Percentiles rank a stretch among this genome's conserved stretches.
Conservation (phyloP, 495 filamentous ascomycete genomes). For the Rostrohypoxylon terebratum region DNA sequence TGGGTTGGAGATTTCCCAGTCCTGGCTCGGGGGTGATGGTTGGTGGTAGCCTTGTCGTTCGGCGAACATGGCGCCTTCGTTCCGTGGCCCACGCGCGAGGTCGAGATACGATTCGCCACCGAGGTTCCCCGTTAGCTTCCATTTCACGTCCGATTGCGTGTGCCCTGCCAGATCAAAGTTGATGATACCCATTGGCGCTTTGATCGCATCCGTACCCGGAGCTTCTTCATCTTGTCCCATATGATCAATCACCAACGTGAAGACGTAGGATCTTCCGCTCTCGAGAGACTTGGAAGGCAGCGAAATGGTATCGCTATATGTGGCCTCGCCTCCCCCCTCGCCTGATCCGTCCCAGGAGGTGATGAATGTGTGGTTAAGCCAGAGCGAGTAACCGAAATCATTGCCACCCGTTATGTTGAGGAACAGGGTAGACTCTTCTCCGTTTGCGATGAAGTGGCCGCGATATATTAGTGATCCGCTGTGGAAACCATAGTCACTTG, state of each 20-base stretch:
- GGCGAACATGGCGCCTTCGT: slow-evolving; percentile 77
- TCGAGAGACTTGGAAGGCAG: slow-evolving; percentile 55
- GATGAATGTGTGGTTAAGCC: slow-evolving; percentile 66
- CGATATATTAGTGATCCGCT: slow-evolving; percentile 75
- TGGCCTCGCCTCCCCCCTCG: slow-evolving; percentile 51
- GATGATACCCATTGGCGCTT: slow-evolving; percentile 75
- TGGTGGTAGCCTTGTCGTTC: slow-evolving; percentile 78
- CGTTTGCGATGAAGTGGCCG: slow-evolving; percentile 74
- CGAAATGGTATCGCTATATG: slow-evolving; percentile 68
- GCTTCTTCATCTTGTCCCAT: slow-evolving; percentile 76
- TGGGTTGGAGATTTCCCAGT: slow-evolving; percentile 61
- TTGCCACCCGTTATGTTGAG: slow-evolving; percentile 71
- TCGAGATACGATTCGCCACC: slow-evolving; percentile 78
- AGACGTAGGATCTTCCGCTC: slow-evolving; percentile 64
- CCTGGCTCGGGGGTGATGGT: slow-evolving; percentile 64
- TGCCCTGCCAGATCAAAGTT: slow-evolving; percentile 63
- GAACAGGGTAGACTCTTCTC: slow-evolving; percentile 67
- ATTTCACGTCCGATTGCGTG: slow-evolving; percentile 59
- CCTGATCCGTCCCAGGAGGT: slow-evolving; percentile 68
- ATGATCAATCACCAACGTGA: slow-evolving; percentile 78
- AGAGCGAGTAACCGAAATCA: slow-evolving; percentile 68
- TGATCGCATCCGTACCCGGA: slow-evolving; percentile 72
- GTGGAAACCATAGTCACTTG: slow-evolving; percentile 79
- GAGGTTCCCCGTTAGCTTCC: slow-evolving; percentile 84
- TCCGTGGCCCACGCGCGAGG: slow-evolving; percentile 73